These are phyloP conservation scores for Yamadazyma dendronema DNA, from an alignment of 1,139 yeast species.

Conservation along the genomic window DNA sequence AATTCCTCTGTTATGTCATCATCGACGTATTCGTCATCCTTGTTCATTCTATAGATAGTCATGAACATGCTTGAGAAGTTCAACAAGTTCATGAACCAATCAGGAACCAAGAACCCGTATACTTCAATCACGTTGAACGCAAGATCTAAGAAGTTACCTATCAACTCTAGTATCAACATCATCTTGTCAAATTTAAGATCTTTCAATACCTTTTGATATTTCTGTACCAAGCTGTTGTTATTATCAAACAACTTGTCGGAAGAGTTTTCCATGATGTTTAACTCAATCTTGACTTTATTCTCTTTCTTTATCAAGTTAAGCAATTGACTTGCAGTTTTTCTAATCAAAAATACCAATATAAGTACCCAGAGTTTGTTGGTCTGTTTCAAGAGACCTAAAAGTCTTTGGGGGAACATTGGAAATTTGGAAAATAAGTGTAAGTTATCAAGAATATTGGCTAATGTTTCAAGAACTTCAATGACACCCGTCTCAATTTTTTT, in stretches of 20 bases:
- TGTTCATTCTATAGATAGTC: conserved; percentile 52
- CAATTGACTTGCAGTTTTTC: conserved; percentile 45
- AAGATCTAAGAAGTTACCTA: conserved; percentile 46
- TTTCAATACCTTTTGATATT: conserved; percentile 41
- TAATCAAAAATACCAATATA: conserved; percentile 39
- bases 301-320: conserved; percentile 42
- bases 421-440: conserved; percentile 43
- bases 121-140: conserved; percentile 43
- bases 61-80: conserved; percentile 47
- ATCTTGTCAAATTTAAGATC: conserved; percentile 45
- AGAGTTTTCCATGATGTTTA: conserved; percentile 29
- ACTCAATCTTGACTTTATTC: conserved; percentile 36
- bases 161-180: conserved; percentile 42
- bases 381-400: conserved; percentile 35
- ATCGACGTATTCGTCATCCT: conserved; percentile 49
- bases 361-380: conserved; percentile 49
- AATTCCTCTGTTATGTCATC: conserved; percentile 48
- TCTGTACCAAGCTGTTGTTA: conserved; percentile 26
- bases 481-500: conserved; percentile 31
- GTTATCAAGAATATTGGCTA: conserved; percentile 44
- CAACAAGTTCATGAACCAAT: conserved; percentile 44
- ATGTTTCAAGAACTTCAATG: conserved; percentile 32
- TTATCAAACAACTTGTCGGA: conserved; percentile 26
- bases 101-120: conserved; percentile 37
- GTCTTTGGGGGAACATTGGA: conserved; percentile 42